phyloP scores from a whole-genome alignment of 495 filamentous ascomycete genomes.

The Trypethelium eluteriae region DNA sequence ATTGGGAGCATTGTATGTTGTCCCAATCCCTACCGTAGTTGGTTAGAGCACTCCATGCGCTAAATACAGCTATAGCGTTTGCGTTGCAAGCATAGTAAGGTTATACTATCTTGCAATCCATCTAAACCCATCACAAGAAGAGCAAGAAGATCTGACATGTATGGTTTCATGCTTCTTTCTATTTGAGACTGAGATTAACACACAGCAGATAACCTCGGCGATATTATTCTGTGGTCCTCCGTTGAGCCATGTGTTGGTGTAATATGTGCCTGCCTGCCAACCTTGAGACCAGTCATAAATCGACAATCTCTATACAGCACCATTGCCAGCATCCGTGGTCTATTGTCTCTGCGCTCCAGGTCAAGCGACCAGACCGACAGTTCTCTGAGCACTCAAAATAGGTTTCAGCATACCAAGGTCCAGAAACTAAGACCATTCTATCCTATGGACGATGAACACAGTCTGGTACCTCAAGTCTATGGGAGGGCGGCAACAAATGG shows the following conservation, averaged over 20 bases:
- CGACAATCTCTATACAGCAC: too few relatives aligned
- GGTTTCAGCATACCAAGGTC: too few relatives aligned
- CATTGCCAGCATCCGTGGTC: too few relatives aligned
- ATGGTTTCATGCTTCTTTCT: neutral
- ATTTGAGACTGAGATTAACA: neutral
- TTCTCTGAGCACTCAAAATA: too few relatives aligned
- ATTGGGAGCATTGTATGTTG: neutral
- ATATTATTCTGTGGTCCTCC: neutral
- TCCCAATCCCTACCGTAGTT: neutral
- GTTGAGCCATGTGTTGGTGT: neutral
- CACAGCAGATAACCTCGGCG: neutral
- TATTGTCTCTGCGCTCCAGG: too few relatives aligned
- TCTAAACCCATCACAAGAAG: neutral
- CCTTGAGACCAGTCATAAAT: neutral
- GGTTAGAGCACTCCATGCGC: neutral
- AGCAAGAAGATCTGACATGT: neutral
- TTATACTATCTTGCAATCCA: neutral
- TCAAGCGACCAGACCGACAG: too few relatives aligned
- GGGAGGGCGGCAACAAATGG: too few relatives aligned
- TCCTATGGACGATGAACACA: too few relatives aligned
- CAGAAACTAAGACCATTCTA: too few relatives aligned
- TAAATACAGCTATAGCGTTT: neutral
- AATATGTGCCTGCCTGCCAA: neutral
- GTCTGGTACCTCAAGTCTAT: too few relatives aligned
- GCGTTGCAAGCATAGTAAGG: neutral